phyloP scores from a whole-genome alignment of 345 rosid species.

The Brassica cretica region DNA sequence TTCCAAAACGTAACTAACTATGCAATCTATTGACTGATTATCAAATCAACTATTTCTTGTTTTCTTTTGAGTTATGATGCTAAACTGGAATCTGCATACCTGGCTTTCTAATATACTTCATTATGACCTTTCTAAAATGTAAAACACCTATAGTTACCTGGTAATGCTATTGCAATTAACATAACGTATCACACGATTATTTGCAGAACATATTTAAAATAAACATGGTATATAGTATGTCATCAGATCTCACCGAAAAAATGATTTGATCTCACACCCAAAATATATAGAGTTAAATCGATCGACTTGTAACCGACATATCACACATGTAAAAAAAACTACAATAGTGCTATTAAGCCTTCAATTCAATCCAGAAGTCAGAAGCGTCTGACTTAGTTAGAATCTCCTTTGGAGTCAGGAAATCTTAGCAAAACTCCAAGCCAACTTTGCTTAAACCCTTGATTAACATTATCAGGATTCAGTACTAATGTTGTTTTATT shows the following conservation, averaged over 20 bases:
- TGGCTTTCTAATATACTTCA: not conserved
- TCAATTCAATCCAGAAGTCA: not conserved
- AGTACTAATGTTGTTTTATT: not conserved
- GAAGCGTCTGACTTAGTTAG: not conserved
- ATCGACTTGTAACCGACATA: slow-evolving; percentile 26
- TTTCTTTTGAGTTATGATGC: not conserved
- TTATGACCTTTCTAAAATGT: not conserved
- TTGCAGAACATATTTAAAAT: slow-evolving; percentile 4
- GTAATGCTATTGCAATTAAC: not conserved
- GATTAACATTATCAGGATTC: not conserved
- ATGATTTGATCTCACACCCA: slow-evolving; percentile 6
- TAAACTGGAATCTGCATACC: not conserved
- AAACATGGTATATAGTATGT: slow-evolving; percentile 15
- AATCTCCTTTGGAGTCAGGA: not conserved
- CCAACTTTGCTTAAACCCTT: not conserved
- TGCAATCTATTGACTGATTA: not conserved
- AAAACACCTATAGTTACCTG: not conserved
- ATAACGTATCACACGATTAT: not conserved
- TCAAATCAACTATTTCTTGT: not conserved
- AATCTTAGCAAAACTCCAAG: not conserved
- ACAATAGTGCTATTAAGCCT: slow-evolving; percentile 12
- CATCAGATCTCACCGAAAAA: slow-evolving; percentile 17
- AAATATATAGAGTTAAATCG: slow-evolving; percentile 27
- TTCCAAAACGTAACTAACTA: slow-evolving; percentile 26
- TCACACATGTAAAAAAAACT: not conserved